Evolutionary conservation across 768 basidiomycete species (phyloP), one percentile per base, ranked within the genome.

Genomic region (Pleurotus ostreatus): DNA sequence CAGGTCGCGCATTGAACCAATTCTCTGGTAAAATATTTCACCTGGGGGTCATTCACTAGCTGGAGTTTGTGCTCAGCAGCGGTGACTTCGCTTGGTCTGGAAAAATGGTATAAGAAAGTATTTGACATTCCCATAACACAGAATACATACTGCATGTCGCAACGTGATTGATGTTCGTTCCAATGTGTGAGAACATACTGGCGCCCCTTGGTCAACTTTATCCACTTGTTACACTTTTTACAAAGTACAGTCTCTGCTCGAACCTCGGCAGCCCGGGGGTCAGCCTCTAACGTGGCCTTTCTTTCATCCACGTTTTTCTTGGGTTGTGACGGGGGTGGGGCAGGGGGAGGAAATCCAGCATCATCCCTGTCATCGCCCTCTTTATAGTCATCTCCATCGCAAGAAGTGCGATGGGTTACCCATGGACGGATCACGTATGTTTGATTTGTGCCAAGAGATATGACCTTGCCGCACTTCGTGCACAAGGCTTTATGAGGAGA

Each of bases 1-100:
- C 88, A 90, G 9, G 70, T 63, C 13, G 66, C 67, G 67, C 88
- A 90, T 16, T 75, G 71, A 18, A 88, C 78, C 56, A 67, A 68
- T 37, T 66, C 65, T 0, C 73, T 55, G 5, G 77, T 71, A 63
- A 80, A 84, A 0, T 66, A 62, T 66, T 77, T 80, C 43, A 76
- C 86, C 61, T 84, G 82, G 22, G 79, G 62, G 66, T 89, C 88
- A 59, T 87, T 89, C 30, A 87, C 74, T 57, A 89, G 68, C 53
- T 71, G 68, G 37, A 88, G 67, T 68, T 82, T 85, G 56, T 86
- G 76, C 60, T 86, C 82, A 13, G 83, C 79, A 15, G 80, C 77
- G 6, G 84, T 80, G 38, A 87, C 80, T 26, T 78, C 80, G 60
- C 77, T 79, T 4, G 84, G 85, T 51, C 82, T 83, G 51, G 23